These are phyloP conservation scores for Mycena belliarum DNA, from an alignment of 768 basidiomycete genomes.

Conservation along the genomic window DNA sequence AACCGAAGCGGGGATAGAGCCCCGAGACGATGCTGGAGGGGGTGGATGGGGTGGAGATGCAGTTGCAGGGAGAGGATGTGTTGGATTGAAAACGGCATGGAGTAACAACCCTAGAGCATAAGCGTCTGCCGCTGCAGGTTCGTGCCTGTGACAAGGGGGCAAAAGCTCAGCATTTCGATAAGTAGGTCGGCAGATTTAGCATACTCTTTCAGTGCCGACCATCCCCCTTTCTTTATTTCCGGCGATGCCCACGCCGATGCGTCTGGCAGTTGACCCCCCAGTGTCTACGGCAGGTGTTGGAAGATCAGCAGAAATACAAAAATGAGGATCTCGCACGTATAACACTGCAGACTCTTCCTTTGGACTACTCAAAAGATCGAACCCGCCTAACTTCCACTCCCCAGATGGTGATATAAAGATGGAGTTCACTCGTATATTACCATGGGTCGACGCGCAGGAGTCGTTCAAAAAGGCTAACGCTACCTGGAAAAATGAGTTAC, in stretches of 20 bases:
- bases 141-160: slow-evolving; percentile 36
- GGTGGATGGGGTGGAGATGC: slow-evolving; percentile 74
- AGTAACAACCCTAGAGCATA: slow-evolving; percentile 89
- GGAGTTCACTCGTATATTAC: slow-evolving; percentile 69
- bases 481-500: slow-evolving; percentile 49
- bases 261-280: slow-evolving; percentile 65
- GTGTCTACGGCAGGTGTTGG: slow-evolving; percentile 47
- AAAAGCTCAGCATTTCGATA: neutral
- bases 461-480: slow-evolving; percentile 91
- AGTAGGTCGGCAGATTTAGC: slow-evolving; percentile 16
- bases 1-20: slow-evolving; percentile 69
- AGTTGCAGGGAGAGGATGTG: slow-evolving; percentile 68
- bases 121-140: slow-evolving; percentile 72
- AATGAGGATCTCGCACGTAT: slow-evolving; percentile 61
- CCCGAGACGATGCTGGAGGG: slow-evolving; percentile 74
- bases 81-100: slow-evolving; percentile 86
- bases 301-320: neutral
- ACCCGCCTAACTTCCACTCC: slow-evolving; percentile 96
- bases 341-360: slow-evolving; percentile 78
- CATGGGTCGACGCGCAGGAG: slow-evolving; percentile 79
- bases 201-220: slow-evolving; percentile 82
- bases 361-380: slow-evolving; percentile 84
- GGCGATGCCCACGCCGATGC: slow-evolving; percentile 68
- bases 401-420: slow-evolving; percentile 92
- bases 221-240: slow-evolving; percentile 87